Evolutionary conservation across 2,329 filamentous ascomycete species (phyloP).

Genomic region (Chaetothyriales sp.): DNA sequence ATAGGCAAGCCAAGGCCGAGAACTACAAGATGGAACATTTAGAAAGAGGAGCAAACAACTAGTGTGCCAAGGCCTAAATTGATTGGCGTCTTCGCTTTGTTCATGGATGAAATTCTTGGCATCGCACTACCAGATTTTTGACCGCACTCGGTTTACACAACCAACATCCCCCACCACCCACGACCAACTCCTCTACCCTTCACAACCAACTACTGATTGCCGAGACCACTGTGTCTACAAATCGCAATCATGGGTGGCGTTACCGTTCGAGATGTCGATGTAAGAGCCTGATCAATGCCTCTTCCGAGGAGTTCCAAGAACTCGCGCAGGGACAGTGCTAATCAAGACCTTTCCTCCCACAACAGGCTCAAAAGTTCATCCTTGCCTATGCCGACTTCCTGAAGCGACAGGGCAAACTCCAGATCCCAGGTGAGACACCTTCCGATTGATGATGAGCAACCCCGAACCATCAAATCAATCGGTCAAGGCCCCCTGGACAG

Average conservation of each 20-base stretch:
- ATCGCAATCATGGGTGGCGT: slow-evolving; percentile 51
- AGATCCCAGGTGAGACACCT: slow-evolving; percentile 46
- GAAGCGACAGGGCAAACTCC: slow-evolving; percentile 57
- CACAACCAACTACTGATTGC: slow-evolving; percentile 5
- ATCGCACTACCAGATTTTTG: background rate
- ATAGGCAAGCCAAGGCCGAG: too few relatives aligned
- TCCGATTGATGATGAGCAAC: background rate
- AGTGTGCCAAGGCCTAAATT: too few relatives aligned
- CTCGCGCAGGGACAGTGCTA: slow-evolving; percentile 6
- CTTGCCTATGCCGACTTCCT: slow-evolving; percentile 52
- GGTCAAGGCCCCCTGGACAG: slow-evolving; percentile 11
- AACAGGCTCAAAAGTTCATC: slow-evolving; percentile 53
- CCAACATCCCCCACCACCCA: background rate
- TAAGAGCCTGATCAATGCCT: slow-evolving; percentile 26
- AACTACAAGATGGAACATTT: too few relatives aligned
- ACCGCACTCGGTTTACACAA: background rate
- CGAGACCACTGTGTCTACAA: slow-evolving; percentile 9
- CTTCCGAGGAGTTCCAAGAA: slow-evolving; percentile 10
- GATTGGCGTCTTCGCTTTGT: too few relatives aligned
- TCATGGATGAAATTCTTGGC: background rate
- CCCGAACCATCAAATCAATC: background rate
- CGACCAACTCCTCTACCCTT: background rate
- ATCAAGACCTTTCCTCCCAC: slow-evolving; percentile 6
- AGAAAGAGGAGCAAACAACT: too few relatives aligned
- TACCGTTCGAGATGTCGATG: slow-evolving; percentile 52